Percentiles rank a stretch among this genome's conserved stretches.
Conservation (phyloP, 805 yeast species). For the Sugiyamaella valdiviana region DNA sequence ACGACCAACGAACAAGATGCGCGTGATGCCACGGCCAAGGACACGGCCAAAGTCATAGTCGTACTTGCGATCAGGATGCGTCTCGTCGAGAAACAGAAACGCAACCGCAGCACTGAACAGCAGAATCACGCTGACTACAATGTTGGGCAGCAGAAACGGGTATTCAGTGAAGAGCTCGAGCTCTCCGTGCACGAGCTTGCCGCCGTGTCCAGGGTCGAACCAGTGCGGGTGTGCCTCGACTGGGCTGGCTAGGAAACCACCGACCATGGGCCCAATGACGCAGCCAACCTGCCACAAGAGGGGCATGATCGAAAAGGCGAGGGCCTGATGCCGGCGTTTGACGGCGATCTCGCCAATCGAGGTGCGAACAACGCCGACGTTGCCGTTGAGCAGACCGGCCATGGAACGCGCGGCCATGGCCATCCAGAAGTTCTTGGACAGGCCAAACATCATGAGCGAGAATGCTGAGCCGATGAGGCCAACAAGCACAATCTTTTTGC, state of each 20-base stretch:
- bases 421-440: slow-evolving; percentile 44
- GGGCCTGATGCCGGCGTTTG: slow-evolving; percentile 52
- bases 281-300: slow-evolving; percentile 56
- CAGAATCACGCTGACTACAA: slow-evolving; percentile 40
- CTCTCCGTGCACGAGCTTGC: slow-evolving; percentile 1
- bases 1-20: background rate
- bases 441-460: slow-evolving; percentile 47
- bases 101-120: slow-evolving; percentile 35
- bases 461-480: slow-evolving; percentile 51
- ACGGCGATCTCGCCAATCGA: slow-evolving; percentile 54
- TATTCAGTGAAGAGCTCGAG: slow-evolving; percentile 27
- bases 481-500: slow-evolving; percentile 47
- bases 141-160: slow-evolving; percentile 51
- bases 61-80: slow-evolving; percentile 38
- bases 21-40: slow-evolving; percentile 36
- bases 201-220: slow-evolving; percentile 17
- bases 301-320: slow-evolving; percentile 58
- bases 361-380: slow-evolving; percentile 59
- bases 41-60: slow-evolving; percentile 42
- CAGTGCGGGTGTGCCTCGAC: slow-evolving; percentile 28
- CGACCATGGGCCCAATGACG: slow-evolving; percentile 56
- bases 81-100: slow-evolving; percentile 48
- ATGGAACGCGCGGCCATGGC: slow-evolving; percentile 49
- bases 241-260: slow-evolving; percentile 48
- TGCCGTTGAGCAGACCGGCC: slow-evolving; percentile 57